phyloP scores from a whole-genome alignment of 768 basidiomycete genomes.

The Hemileccinum impolitum region DNA sequence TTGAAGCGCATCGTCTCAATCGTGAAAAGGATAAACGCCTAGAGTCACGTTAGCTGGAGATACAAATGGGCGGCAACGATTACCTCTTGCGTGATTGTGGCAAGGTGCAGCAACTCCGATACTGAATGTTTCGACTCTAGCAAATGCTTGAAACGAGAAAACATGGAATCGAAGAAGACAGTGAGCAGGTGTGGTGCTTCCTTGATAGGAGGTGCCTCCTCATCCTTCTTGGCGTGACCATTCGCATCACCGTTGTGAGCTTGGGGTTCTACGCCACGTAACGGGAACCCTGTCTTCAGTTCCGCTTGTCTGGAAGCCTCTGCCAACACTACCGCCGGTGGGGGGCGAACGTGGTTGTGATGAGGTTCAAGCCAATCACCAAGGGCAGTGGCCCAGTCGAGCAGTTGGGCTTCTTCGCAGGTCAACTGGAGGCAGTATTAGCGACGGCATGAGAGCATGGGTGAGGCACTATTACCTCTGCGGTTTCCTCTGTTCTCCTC shows the following conservation, averaged over 20 bases:
- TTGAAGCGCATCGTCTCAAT: conserved; percentile 77
- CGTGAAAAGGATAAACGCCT: conserved; percentile 72
- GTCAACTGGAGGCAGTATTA: conserved; percentile 51
- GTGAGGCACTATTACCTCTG: conserved; percentile 42
- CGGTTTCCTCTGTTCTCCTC: conserved; percentile 47
- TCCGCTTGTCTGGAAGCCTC: conserved; percentile 74
- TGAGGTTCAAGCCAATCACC: conserved; percentile 77
- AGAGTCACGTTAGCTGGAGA: conserved; percentile 1
- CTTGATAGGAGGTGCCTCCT: conserved; percentile 63
- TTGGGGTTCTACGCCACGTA: conserved; percentile 57
- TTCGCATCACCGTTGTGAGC: conserved; percentile 30
- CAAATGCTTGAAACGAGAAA: conserved; percentile 46
- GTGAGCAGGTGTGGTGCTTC: conserved; percentile 55
- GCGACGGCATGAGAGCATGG: not conserved
- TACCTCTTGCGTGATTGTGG: conserved; percentile 74
- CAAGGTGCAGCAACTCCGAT: conserved; percentile 65
- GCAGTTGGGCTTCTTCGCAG: conserved; percentile 52
- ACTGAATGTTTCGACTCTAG: conserved; percentile 40
- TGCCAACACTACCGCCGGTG: conserved; percentile 63
- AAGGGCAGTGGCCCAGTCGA: conserved; percentile 58
- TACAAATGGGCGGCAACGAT: not conserved
- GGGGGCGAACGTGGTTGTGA: conserved; percentile 71
- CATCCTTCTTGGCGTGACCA: conserved; percentile 61
- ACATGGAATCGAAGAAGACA: conserved; percentile 62
- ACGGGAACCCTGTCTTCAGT: conserved; percentile 63